Evolutionary conservation across 1,139 yeast species (phyloP), one percentile per base, ranked within the genome.

Genomic region (Ashbya aceris): DNA sequence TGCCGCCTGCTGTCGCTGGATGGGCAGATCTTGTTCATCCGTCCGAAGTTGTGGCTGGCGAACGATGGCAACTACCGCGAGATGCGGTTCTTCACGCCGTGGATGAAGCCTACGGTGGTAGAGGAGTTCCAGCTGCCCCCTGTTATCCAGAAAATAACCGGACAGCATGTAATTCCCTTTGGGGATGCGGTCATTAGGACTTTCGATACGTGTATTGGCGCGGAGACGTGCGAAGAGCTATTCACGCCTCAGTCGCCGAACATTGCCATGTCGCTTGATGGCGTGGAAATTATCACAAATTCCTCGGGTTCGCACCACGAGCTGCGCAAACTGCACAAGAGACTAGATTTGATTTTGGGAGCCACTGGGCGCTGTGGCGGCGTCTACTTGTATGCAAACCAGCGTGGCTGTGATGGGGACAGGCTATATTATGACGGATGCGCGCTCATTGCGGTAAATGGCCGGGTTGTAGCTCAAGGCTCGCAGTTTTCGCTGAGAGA

Each of bases 341-440:
- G 99, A 53, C 69, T 91, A 67, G 76, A 82, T 44, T 73, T 93
- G 55, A 93, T 91, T 52, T 76, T 79, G 27, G 95, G 84, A 60
- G 98, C 98, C 2, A 87, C 97, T 4, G 76, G 85, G 45, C 87
- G 91, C 62, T 87, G 96, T 60, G 99, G 99, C 36, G 99, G 99
- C 33, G 78, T 91, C 27, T 91, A 91, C 56, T 68, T 91, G 42
- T 91, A 91, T 58, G 78, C 98, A 17, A 91, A 91, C 61, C 99
- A 93, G 65, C 80, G 83, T 49, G 99, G 99, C 6, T 91, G 99
- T 62, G 99, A 93, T 62, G 99, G 99, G 50, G 99, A 93, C 60
- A 73, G 99, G 46, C 67, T 91, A 41, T 91, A 93, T 62, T 91
- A 91, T 58, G 99, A 91, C 64, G 99, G 99, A 1, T 85, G 96